Percentiles rank a stretch among this genome's conserved stretches.
phyloP scores from a whole-genome alignment of 805 yeast species.

The Candida alai region DNA sequence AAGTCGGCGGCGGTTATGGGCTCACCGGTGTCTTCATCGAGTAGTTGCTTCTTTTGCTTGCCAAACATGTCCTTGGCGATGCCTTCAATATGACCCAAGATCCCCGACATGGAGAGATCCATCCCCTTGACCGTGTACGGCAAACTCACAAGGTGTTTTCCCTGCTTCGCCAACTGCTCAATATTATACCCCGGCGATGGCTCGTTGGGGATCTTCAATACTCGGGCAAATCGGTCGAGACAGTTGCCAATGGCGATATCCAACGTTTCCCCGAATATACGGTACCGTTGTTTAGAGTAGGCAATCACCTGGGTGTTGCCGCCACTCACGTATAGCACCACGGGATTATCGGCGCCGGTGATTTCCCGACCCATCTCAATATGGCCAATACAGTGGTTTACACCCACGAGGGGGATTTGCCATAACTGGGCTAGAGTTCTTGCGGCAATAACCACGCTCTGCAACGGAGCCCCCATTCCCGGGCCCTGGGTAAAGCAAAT shows the following conservation, averaged over 20 bases:
- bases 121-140: constrained; percentile 98
- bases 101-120: constrained; percentile 97
- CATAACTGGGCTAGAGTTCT: constrained; percentile 78
- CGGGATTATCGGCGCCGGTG: constrained; percentile 97
- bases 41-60: constrained; percentile 35
- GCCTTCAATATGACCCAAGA: constrained; percentile 77
- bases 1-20: constrained; percentile 76
- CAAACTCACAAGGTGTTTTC: constrained; percentile 59
- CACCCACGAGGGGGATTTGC: constrained; percentile 86
- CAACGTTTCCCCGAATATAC: constrained; percentile 98
- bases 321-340: constrained; percentile 94
- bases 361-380: constrained; percentile 99
- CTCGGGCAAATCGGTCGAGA: constrained; percentile 91
- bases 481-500: constrained; percentile 98
- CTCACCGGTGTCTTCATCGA: constrained; percentile 43
- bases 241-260: constrained; percentile 98
- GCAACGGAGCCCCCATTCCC: constrained; percentile 99
- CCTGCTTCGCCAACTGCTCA: constrained; percentile 84
- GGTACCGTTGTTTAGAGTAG: constrained; percentile 85
- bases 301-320: constrained; percentile 99
- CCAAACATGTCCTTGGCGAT: constrained; percentile 71
- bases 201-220: constrained; percentile 79
- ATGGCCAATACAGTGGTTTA: constrained; percentile 96
- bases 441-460: constrained; percentile 89
- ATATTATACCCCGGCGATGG: constrained; percentile 98